Evolutionary conservation across 2,329 filamentous ascomycete species (phyloP).

Genomic region (Microdochium paspali): DNA sequence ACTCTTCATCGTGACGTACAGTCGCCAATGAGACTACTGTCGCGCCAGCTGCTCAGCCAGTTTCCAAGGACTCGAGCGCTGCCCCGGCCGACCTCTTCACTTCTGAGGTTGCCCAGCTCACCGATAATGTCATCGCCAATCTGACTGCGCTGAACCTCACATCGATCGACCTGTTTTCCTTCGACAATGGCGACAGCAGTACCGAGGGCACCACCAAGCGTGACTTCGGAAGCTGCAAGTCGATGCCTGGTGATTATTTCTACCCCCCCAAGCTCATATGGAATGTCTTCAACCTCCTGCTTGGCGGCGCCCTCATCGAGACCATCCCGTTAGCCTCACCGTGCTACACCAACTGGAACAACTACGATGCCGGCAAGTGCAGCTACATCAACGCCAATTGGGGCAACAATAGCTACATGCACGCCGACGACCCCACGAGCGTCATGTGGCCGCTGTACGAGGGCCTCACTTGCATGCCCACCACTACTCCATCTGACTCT

Average conservation of each 20-base stretch:
- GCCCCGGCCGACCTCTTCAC: neutral
- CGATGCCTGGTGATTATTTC: constrained; percentile 15
- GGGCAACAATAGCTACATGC: constrained; percentile 10
- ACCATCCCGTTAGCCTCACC: constrained; percentile 20
- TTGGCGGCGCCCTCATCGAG: constrained; percentile 20
- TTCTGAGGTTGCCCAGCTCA: constrained; percentile 12
- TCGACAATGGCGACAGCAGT: constrained; percentile 2
- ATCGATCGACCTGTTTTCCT: constrained; percentile 14
- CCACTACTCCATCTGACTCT: constrained; percentile 8
- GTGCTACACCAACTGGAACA: constrained; percentile 17
- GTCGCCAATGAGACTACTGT: constrained; percentile 3
- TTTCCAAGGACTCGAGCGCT: constrained; percentile 1
- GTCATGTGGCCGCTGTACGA: constrained; percentile 28
- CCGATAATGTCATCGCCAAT: constrained; percentile 10
- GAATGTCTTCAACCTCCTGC: constrained; percentile 15
- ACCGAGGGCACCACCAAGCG: neutral
- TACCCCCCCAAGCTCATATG: constrained; percentile 17
- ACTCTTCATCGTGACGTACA: neutral
- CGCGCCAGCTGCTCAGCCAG: neutral
- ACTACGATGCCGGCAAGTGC: constrained; percentile 18
- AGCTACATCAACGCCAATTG: constrained; percentile 15
- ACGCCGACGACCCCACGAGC: constrained; percentile 26
- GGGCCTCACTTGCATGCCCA: constrained; percentile 14
- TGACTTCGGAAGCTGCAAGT: constrained; percentile 13
- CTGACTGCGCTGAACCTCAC: constrained; percentile 8